Evolutionary conservation across 2,329 filamentous ascomycete species (phyloP), one percentile per base, ranked within the genome.

Genomic region (Emmonsia crescens): DNA sequence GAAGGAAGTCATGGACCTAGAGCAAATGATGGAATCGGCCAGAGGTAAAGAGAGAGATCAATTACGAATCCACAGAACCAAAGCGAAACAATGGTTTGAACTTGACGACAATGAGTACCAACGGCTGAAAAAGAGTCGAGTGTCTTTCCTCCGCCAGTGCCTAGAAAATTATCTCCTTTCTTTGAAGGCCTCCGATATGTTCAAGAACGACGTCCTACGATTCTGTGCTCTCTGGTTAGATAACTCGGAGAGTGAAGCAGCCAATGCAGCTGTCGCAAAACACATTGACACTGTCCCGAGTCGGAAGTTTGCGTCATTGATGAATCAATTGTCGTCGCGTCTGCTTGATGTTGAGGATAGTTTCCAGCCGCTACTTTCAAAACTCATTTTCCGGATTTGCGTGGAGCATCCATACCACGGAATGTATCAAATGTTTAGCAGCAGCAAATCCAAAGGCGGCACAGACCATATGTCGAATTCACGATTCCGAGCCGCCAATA

Each of bases 261-360:
- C 91, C 3, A 97, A 96, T 68, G 82, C 83, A 55, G 87, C 89
- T 1, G 91, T 96, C 24, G 79, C 79, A 61, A 84, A 83, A 63
- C 79, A 91, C 69, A 78, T 99, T 19, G 75, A 79, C 3, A 80
- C 84, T 59, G 93, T 97, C 0, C 88, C 93, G 1, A 96, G 90
- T 62, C 84, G 89, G 64, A 99, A 99, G 71, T 96, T 99, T 71
- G 93, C 91, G 1, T 78, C 88, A 3, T 79, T 99, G 59, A 96
- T 96, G 86, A 99, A 96, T 70, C 94, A 99, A 73, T 82, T 99
- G 38, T 93, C 92, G 5, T 99, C 95, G n/a, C 86, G 94, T 8
- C 78, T 99, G 5, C 85, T 96, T 64, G 84, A 89, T 64, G 82
- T 86, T 38, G 75, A 81, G 1, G 82, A 81, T 19, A 71, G 79